Conservation (phyloP, 345 rosid species). For the Hirschfeldia incana region DNA sequence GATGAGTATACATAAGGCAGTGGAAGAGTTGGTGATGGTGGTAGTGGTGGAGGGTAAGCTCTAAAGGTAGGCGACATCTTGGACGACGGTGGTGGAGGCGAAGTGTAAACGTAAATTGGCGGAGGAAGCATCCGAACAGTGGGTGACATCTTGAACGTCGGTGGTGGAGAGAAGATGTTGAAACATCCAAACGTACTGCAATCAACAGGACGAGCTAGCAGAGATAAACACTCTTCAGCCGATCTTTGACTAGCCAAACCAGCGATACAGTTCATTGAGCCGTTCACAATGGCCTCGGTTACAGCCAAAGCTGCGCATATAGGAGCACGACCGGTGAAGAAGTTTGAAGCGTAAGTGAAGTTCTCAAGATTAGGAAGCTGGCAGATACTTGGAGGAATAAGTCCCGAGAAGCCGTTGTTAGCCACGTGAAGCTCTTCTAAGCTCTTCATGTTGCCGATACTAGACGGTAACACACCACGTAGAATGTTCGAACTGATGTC, state of each 20-base stretch:
- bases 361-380: constrained; percentile 56
- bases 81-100: constrained; percentile 51
- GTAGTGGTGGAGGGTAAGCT: constrained; percentile 29
- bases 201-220: constrained; percentile 57
- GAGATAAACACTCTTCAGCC: constrained; percentile 50
- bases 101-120: constrained; percentile 34
- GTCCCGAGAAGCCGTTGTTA: constrained; percentile 60
- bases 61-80: constrained; percentile 41
- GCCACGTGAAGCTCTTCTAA: constrained; percentile 71
- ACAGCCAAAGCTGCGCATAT: constrained; percentile 45
- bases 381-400: constrained; percentile 56
- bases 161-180: constrained; percentile 39
- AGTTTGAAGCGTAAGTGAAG: constrained; percentile 67
- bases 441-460: constrained; percentile 62
- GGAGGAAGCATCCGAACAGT: constrained; percentile 40
- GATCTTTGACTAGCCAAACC: constrained; percentile 56
- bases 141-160: constrained; percentile 41
- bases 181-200: constrained; percentile 57
- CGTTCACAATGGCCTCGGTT: constrained; percentile 34
- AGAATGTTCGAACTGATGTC: constrained; percentile 63
- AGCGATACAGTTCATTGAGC: constrained; percentile 53
- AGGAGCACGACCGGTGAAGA: constrained; percentile 64
- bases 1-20: constrained; percentile 18
- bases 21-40: constrained; percentile 22
- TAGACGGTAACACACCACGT: constrained; percentile 54